Evolutionary conservation across 2,329 filamentous ascomycete genomes (phyloP), one percentile per base, ranked within the genome.

Genomic region (Lasiodiplodia hormozganensis): DNA sequence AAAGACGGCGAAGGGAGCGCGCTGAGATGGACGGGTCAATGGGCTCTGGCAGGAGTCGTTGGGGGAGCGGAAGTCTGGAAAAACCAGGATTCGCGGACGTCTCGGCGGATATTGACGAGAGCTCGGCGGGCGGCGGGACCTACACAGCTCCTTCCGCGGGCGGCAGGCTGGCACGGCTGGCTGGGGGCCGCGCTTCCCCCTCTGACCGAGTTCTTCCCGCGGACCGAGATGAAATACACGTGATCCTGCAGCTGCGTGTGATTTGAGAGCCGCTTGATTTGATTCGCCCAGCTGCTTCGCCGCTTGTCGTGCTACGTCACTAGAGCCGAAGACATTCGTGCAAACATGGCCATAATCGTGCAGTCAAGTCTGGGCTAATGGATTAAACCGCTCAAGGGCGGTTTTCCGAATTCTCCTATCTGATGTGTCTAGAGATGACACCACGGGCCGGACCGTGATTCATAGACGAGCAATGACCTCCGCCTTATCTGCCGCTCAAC

Each of bases 11-110:
- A 25, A 40, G 43, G 43, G 54, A 28, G 51, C 21, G 65, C 53
- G 65, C 52, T 54, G 36, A 52, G 57, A 54, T 60, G 47, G 65
- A 31, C 49, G 43, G 47, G 25, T 65, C 62, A 47, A 65, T 68
- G 47, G 31, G 66, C 31, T 51, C 25, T 34, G 21, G 57, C 12
- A 25, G 60, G n/a, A 36, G 60, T 64, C 43, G 60, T 64, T 64
- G 60, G 31, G 43, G 47, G 47, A 28, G 40, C 38, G 60, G 47
- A 25, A 21, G 43, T 64, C 60, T 64, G 47, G 51, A 64, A 64
- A 64, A 64, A 49, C 60, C 43, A 47, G 43, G n/a, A 47, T 21
- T 34, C 18, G 43, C 43, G 43, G 43, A 64, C 28, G 60, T 47
- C 60, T 62, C 58, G 58, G 58, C 58, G 40, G 49, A 47, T 47